phyloP scores from a whole-genome alignment of 1,139 yeast species.

The Pichia sp. region DNA sequence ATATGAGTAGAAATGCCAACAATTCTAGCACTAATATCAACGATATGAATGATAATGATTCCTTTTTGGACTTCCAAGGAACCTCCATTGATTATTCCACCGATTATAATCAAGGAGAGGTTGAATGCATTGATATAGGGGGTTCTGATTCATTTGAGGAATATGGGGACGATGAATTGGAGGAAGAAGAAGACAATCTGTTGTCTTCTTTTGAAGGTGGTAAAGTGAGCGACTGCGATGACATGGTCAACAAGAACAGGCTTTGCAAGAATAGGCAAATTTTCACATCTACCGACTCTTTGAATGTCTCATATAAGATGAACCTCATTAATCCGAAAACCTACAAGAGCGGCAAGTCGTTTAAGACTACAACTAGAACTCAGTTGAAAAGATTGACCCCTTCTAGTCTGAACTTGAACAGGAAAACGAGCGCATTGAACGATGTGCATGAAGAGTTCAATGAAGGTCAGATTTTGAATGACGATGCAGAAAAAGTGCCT shows the following conservation, averaged over 20 bases:
- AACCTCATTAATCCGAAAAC: constrained; percentile 25
- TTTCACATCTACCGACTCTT: constrained; percentile 22
- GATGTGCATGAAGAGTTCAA: neutral
- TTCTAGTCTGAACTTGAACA: constrained; percentile 18
- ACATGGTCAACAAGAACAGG: neutral
- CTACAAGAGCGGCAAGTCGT: constrained; percentile 14
- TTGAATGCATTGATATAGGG: constrained; percentile 28
- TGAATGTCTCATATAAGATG: constrained; percentile 29
- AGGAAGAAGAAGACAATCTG: constrained; percentile 15
- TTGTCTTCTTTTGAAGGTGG: neutral
- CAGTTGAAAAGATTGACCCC: constrained; percentile 27
- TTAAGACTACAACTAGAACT: constrained; percentile 24
- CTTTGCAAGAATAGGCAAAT: constrained; percentile 5
- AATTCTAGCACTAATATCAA: neutral
- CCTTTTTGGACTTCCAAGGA: constrained; percentile 10
- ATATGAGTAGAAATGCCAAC: neutral
- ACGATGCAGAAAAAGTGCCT: constrained; percentile 5
- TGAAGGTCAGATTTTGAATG: neutral
- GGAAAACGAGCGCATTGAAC: constrained; percentile 6
- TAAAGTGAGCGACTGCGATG: neutral
- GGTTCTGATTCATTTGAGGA: constrained; percentile 26
- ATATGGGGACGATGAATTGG: constrained; percentile 21
- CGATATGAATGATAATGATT: constrained; percentile 3
- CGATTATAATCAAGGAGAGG: constrained; percentile 25
- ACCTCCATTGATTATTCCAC: constrained; percentile 20